A percentile compares a stretch with the other conserved stretches of the same genome.
Evolutionary conservation across 345 rosid genomes (phyloP).

Genomic region (Isatis tinctoria): DNA sequence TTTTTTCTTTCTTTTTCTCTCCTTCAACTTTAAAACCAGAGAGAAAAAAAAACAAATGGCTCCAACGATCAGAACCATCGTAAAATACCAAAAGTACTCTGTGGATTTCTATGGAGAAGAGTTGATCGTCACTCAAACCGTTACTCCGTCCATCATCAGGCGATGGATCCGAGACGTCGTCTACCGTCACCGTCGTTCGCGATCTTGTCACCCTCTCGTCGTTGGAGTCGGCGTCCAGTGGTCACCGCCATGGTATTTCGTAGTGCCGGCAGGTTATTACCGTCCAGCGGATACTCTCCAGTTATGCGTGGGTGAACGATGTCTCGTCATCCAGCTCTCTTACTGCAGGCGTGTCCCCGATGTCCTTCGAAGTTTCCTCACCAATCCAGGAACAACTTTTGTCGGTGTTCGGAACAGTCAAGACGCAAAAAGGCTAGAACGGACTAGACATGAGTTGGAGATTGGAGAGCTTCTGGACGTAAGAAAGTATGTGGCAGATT

Average conservation of each 20-base stretch:
- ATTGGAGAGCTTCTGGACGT: constrained; percentile 27
- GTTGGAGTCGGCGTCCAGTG: constrained; percentile 38
- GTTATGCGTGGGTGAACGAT: constrained; percentile 27
- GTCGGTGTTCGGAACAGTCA: constrained; percentile 19
- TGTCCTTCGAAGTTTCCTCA: constrained; percentile 24
- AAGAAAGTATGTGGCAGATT: constrained; percentile 4
- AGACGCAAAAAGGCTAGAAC: constrained; percentile 26
- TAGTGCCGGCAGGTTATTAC: not conserved
- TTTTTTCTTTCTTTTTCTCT: too few relatives aligned
- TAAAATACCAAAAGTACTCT: not conserved
- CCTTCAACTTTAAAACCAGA: not conserved
- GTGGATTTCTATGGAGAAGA: constrained; percentile 27
- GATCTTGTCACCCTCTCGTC: not conserved
- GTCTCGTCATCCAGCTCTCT: constrained; percentile 35
- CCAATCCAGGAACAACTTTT: not conserved
- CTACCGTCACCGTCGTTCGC: not conserved
- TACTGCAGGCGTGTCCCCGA: not conserved
- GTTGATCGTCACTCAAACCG: constrained; percentile 21
- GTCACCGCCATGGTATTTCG: not conserved
- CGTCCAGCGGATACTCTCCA: constrained; percentile 28
- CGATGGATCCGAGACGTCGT: constrained; percentile 16
- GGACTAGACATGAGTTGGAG: constrained; percentile 4
- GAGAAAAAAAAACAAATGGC: not conserved
- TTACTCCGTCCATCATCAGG: constrained; percentile 19
- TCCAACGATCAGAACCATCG: not conserved